Percentiles rank a stretch among this genome's conserved stretches.
These are phyloP conservation scores for Mycena sp. DNA, from an alignment of 1,284 basidiomycete species.

Conservation along the genomic window DNA sequence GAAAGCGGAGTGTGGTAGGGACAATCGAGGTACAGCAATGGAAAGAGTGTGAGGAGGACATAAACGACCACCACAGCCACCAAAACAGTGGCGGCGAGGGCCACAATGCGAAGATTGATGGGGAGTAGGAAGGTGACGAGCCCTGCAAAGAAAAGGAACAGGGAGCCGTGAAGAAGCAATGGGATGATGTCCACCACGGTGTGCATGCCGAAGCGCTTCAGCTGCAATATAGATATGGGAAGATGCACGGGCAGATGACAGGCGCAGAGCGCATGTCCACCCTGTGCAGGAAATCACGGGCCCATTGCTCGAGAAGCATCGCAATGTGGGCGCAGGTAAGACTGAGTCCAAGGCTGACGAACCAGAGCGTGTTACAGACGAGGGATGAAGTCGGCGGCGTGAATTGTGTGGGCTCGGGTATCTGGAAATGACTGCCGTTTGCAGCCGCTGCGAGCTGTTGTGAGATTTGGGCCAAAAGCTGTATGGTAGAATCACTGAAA, in stretches of 20 bases:
- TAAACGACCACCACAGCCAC: not conserved
- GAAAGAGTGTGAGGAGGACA: not conserved
- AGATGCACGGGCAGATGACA: not conserved
- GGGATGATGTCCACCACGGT: conserved; percentile 31
- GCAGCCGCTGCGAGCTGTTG: not conserved
- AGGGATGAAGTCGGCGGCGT: not conserved
- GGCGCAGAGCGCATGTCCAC: not conserved
- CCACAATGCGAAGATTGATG: not conserved
- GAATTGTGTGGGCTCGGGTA: not conserved
- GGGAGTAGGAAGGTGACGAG: conserved; percentile 43
- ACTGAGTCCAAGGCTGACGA: conserved; percentile 11
- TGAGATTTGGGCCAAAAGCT: not conserved
- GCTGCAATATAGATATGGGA: not conserved
- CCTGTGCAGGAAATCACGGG: conserved; percentile 1
- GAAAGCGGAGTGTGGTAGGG: conserved; percentile 5
- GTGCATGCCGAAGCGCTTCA: conserved; percentile 11
- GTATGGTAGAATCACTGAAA: not conserved
- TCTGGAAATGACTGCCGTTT: not conserved
- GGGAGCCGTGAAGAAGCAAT: conserved; percentile 47
- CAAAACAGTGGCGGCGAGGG: not conserved
- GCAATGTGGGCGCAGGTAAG: conserved; percentile 6
- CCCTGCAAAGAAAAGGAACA: conserved; percentile 26
- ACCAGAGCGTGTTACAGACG: not conserved
- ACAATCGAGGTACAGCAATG: not conserved
- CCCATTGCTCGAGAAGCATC: conserved; percentile 12